Percentiles rank a stretch among this genome's conserved stretches.
Conservation (phyloP, 1,284 basidiomycete genomes). For the Heliocybe sulcata region DNA sequence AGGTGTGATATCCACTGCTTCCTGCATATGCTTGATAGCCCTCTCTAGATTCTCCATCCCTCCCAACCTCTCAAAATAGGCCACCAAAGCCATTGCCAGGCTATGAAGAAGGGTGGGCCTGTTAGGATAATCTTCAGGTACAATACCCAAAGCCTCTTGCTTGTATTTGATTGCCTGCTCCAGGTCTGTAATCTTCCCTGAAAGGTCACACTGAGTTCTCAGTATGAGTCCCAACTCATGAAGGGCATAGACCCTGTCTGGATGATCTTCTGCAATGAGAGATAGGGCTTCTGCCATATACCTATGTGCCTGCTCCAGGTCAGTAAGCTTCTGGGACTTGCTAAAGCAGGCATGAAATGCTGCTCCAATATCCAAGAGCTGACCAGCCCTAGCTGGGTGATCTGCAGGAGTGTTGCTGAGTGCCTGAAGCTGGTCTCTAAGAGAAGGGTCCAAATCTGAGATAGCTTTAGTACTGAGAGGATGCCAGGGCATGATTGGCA, state of each 20-base stretch:
- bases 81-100: neutral
- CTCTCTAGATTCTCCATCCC: neutral
- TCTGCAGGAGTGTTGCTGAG: no score
- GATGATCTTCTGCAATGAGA: neutral
- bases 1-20: neutral
- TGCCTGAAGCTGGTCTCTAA: no score
- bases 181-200: neutral
- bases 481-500: no score
- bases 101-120: neutral
- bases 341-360: no score
- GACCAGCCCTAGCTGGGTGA: no score
- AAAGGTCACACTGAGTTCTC: neutral
- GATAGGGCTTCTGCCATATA: no score
- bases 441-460: no score
- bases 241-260: neutral
- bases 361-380: no score
- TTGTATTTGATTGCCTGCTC: neutral
- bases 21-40: neutral
- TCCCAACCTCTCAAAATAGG: neutral
- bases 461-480: no score
- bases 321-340: no score
- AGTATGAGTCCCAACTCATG: neutral
- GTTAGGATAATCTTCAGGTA: neutral
- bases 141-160: neutral
- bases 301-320: no score